Percentiles rank a stretch among this genome's conserved stretches.
Conservation (phyloP, 2,329 filamentous ascomycete genomes). For the Stromatinia cepivora region DNA sequence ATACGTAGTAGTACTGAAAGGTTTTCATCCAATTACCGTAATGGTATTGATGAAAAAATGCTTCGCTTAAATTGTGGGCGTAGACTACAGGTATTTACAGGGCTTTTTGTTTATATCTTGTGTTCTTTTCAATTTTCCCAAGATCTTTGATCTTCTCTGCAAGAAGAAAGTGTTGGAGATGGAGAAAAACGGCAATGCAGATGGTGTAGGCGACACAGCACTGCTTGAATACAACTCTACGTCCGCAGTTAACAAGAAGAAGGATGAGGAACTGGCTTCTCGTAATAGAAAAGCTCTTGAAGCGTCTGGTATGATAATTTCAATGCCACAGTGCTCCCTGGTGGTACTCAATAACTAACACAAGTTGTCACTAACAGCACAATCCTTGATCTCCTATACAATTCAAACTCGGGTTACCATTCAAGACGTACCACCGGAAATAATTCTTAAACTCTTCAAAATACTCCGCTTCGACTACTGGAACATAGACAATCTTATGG, state of each 20-base stretch:
- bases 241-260: not conserved
- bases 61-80: not conserved
- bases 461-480: not conserved
- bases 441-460: not conserved
- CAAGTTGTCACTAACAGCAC: not conserved
- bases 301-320: not conserved
- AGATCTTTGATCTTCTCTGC: not conserved
- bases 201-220: not conserved
- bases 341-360: not conserved
- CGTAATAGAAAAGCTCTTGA: not conserved
- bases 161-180: not conserved
- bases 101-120: not conserved
- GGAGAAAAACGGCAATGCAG: too few relatives aligned
- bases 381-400: not conserved
- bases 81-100: not conserved
- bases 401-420: not conserved
- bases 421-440: not conserved
- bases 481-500: too few relatives aligned
- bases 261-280: not conserved
- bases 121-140: not conserved
- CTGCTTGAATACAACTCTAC: not conserved
- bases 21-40: not conserved
- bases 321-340: not conserved
- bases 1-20: not conserved
- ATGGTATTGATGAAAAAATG: not conserved